Evolutionary conservation across 345 rosid species (phyloP), one percentile per base, ranked within the genome.

Genomic region (Gossypium thurberi): DNA sequence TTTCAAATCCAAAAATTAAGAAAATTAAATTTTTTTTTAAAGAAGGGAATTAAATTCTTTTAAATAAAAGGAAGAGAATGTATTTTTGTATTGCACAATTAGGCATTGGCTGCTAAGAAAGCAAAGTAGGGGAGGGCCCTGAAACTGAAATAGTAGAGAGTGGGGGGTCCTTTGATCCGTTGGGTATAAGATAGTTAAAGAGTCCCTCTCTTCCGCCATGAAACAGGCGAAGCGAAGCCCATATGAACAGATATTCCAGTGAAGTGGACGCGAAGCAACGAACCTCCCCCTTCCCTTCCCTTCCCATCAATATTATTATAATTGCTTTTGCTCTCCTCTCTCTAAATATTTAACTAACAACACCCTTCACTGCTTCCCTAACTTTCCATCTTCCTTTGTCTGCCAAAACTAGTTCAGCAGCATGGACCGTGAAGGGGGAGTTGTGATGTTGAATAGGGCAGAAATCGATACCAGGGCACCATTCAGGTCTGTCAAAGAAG

Each of bases 391-490:
- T 56, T 58, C 48, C 2, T 69, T 26, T 51, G 1, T 48, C 48
- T 11, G 28, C 56, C 61, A 37, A 37, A 26, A 56, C 26, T 18
- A 11, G n/a, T 44, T 44, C 28, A 71, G 44, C 74, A 58, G 25
- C 58, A 81, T 75, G 83, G 84, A 69, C 33, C 65, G 55, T 28
- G 79, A 59, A 46, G 81, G 71, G 6, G 80, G 75, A 9, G 83
- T 62, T 13, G 74, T 65, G 51, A 80, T 58, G 69, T 20, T 70
- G 56, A 85, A 74, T 23, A 90, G 89, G 80, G 93, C 89, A 17
- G 98, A 89, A 79, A 89, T 92, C 1, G 97, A 92, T 55, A 89
- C 97, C 2, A 76, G 74, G 33, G 84, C 91, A 25, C 97, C 98
- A 0, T 92, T 92, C 78, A 85, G 77, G 60, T 90, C 93, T 1